Percentiles rank a stretch among this genome's conserved stretches.
Conservation (phyloP, 2,329 filamentous ascomycete species). For the Pestalotiopsis sp. region DNA sequence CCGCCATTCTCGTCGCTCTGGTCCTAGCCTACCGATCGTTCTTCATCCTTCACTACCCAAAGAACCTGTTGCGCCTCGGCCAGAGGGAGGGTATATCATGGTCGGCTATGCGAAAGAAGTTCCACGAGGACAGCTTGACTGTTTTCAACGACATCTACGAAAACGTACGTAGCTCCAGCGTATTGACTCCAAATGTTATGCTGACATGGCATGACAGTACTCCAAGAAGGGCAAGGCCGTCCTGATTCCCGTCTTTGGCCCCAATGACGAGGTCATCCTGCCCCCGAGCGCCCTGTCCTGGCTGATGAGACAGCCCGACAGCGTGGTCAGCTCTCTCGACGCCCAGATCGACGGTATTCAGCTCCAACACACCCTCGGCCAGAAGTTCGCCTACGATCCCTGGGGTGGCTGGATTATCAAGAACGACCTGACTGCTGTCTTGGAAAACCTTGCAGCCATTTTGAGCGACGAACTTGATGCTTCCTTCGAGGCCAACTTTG, state of each 20-base stretch:
- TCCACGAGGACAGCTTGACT: slow-evolving; percentile 19
- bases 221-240: slow-evolving; percentile 44
- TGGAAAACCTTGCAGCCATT: slow-evolving; percentile 35
- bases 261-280: slow-evolving; percentile 44
- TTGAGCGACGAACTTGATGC: slow-evolving; percentile 38
- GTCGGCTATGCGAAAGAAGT: slow-evolving; percentile 20
- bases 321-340: slow-evolving; percentile 33
- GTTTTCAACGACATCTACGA: slow-evolving; percentile 25
- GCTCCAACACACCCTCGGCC: slow-evolving; percentile 38
- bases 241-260: slow-evolving; percentile 41
- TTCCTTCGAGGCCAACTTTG: slow-evolving; percentile 39
- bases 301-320: slow-evolving; percentile 42
- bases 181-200: not conserved
- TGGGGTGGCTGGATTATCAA: slow-evolving; percentile 34
- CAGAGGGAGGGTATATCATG: slow-evolving; percentile 18
- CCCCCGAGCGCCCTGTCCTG: slow-evolving; percentile 42
- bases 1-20: not conserved
- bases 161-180: slow-evolving; percentile 18
- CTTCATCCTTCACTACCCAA: slow-evolving; percentile 23
- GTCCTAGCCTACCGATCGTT: slow-evolving; percentile 6
- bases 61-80: slow-evolving; percentile 21
- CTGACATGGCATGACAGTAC: slow-evolving; percentile 32
- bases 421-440: slow-evolving; percentile 35
- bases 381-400: slow-evolving; percentile 27
- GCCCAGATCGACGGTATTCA: slow-evolving; percentile 43